Evolutionary conservation across 352 stramenopile species (phyloP), one percentile per base, ranked within the genome.

Genomic region (Phytophthora foliorum): DNA sequence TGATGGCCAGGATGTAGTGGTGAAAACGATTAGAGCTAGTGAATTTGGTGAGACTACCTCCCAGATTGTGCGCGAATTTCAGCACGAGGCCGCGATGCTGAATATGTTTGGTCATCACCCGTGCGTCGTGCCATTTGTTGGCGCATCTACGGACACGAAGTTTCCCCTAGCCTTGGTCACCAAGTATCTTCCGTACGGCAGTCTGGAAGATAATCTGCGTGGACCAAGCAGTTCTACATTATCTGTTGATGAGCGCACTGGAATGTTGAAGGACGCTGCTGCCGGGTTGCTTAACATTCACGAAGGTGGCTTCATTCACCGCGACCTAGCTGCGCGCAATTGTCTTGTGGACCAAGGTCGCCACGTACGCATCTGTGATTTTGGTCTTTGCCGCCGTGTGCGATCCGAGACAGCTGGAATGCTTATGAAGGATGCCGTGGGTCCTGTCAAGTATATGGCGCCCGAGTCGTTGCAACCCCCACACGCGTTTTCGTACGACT

Each of bases 31-130:
- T 45, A 83, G 87, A 27, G 80, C 85, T 21, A 88, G 78, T 53
- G 86, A 91, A 46, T 91, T 92, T 68, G 84, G 86, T 32, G 84
- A 93, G 31, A 86, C 82, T 19, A 88, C 76, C 11, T 79, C 88
- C 29, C 84, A 94, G 59, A 90, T 94, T 58, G 62, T 93, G 45
- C 76, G 84, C n/a, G 86, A 94, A 57, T 93, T 95, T 50, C 87
- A 91, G 50, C 87, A 95, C 57, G 87, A 95, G 67, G 87, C 87
- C 3, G 85, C 87, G 0, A 82, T 93, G 57, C 67, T 93, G 24
- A 87, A 78, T 58, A 92, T 95, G 84, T 95, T 95, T 78, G 87
- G 87, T 0, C 82, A 95, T 63, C 87, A 95, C 54, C 87, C 87
- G 13, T 89, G 86, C 42, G 81, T 95, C 51, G 86, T 95, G 8